Conservation (phyloP, 305 asterid genomes). For the Fraxinus nigra region DNA sequence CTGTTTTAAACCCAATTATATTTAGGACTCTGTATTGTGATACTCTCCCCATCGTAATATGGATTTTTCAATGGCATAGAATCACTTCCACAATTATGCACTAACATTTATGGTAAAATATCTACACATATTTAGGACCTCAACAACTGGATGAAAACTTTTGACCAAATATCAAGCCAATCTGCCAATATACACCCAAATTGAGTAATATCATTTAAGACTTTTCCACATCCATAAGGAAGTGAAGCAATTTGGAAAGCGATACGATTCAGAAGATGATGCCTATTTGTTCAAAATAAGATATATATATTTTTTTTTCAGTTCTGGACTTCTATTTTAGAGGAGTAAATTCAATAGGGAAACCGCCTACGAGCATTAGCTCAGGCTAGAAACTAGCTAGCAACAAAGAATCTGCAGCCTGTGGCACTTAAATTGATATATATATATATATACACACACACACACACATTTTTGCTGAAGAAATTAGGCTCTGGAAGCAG, state of each 20-base stretch:
- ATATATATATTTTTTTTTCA: not conserved
- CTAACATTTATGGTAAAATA: not conserved
- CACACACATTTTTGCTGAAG: not conserved
- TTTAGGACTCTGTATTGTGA: not conserved
- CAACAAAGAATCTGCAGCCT: not conserved
- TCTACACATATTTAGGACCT: not conserved
- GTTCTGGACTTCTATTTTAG: not conserved
- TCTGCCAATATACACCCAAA: not conserved
- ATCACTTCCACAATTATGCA: not conserved
- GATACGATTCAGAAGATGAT: not conserved
- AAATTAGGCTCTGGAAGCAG: slow-evolving; percentile 2
- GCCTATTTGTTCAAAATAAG: not conserved
- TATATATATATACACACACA: not conserved
- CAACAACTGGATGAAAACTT: not conserved
- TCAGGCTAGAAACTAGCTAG: not conserved
- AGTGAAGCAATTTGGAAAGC: not conserved
- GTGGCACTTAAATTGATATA: not conserved
- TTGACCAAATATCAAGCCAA: not conserved
- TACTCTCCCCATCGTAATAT: not conserved
- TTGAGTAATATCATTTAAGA: not conserved
- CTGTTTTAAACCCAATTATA: not conserved
- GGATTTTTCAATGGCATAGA: not conserved
- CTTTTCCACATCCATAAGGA: not conserved
- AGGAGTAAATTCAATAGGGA: not conserved
- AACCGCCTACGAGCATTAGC: not conserved